Percentiles rank a stretch among this genome's conserved stretches.
These are phyloP conservation scores for Phytophthora hibernalis DNA, from an alignment of 352 stramenopile genomes.

Conservation along the genomic window DNA sequence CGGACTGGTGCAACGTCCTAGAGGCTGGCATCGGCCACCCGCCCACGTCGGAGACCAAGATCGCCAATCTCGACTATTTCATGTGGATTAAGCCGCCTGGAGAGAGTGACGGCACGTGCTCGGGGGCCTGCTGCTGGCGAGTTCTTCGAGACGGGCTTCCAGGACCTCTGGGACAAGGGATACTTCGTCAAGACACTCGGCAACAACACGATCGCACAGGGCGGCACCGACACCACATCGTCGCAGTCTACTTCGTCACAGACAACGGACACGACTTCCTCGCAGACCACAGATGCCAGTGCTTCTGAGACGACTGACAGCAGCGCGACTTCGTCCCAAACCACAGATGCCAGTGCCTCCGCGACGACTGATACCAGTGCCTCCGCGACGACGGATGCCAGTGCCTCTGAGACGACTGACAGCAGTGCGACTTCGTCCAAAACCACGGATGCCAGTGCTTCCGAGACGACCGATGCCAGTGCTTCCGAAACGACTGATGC, in stretches of 20 bases:
- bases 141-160: constrained; percentile 69
- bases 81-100: constrained; percentile 77
- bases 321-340: background rate
- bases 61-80: constrained; percentile 71
- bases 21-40: constrained; percentile 51
- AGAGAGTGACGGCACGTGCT: constrained; percentile 71
- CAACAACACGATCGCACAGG: constrained; percentile 34
- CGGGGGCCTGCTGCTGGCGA: constrained; percentile 46
- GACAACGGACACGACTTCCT: constrained; percentile 19
- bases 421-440: background rate
- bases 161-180: constrained; percentile 71
- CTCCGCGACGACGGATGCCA: background rate
- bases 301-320: constrained; percentile 17
- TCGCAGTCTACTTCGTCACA: constrained; percentile 21
- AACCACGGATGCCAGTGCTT: background rate
- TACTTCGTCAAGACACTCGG: constrained; percentile 45
- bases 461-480: background rate
- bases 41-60: constrained; percentile 54
- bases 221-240: constrained; percentile 16
- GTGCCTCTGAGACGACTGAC: constrained; percentile 1
- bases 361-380: background rate
- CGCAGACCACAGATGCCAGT: constrained; percentile 14
- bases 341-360: background rate
- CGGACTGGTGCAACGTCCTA: constrained; percentile 67
- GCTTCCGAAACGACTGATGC: background rate